A percentile compares a stretch with the other conserved stretches of the same genome.
Conservation (phyloP, 352 stramenopile genomes). For the Phytophthora cactorum region DNA sequence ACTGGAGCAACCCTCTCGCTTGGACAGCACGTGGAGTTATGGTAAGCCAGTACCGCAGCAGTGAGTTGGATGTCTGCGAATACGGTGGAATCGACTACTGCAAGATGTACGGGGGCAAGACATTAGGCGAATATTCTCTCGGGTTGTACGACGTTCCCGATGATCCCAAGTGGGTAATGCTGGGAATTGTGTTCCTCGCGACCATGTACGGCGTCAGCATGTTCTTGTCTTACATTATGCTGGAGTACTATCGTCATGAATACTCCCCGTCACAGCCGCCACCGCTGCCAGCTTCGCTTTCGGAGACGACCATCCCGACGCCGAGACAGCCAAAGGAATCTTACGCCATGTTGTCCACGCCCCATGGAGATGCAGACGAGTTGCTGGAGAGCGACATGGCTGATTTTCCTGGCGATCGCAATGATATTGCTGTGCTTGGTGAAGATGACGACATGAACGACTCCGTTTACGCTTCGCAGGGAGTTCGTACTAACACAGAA, state of each 20-base stretch:
- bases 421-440: constrained; percentile 15
- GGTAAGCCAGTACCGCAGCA: constrained; percentile 54
- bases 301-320: constrained; percentile 13
- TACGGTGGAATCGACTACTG: constrained; percentile 54
- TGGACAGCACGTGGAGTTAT: constrained; percentile 49
- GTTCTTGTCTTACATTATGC: constrained; percentile 43
- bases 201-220: constrained; percentile 35
- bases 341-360: constrained; percentile 42
- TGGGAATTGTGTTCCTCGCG: constrained; percentile 41
- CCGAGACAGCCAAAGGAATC: constrained; percentile 39
- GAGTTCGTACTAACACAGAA: constrained; percentile 20
- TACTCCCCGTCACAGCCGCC: constrained; percentile 5
- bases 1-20: constrained; percentile 65
- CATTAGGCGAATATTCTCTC: constrained; percentile 50
- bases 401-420: constrained; percentile 14
- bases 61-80: constrained; percentile 38
- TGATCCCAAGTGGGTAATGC: constrained; percentile 44
- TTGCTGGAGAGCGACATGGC: constrained; percentile 37
- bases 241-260: constrained; percentile 48
- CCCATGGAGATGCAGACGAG: constrained; percentile 31
- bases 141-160: constrained; percentile 45
- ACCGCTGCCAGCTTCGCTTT: constrained; percentile 12
- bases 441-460: constrained; percentile 13
- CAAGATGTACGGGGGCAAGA: constrained; percentile 30
- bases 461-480: constrained; percentile 35